These are phyloP conservation scores for Fagopyrum tataricum DNA, from an alignment of 148 eudicot species.

Conservation along the genomic window DNA sequence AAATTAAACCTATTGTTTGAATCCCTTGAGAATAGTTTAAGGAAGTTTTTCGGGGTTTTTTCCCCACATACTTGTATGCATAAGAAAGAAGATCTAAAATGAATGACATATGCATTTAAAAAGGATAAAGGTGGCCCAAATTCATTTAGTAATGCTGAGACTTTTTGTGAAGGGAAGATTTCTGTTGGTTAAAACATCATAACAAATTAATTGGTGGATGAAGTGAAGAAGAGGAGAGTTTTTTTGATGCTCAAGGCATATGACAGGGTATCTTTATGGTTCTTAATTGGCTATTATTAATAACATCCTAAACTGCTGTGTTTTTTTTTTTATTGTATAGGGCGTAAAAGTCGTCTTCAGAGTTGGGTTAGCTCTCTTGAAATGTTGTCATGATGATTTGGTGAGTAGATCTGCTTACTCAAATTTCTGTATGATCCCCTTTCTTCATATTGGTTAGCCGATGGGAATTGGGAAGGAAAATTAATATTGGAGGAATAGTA, in stretches of 20 bases:
- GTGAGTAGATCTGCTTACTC: constrained; percentile 31
- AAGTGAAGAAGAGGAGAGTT: neutral
- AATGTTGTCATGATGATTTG: constrained; percentile 85
- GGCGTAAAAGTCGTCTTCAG: constrained; percentile 91
- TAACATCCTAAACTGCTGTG: neutral
- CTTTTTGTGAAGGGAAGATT: neutral
- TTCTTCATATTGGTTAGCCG: neutral
- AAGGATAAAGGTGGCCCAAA: neutral
- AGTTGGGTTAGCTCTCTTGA: constrained; percentile 90
- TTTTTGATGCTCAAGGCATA: neutral
- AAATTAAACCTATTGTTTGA: neutral
- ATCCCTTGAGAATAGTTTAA: neutral
- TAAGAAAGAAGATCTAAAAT: neutral
- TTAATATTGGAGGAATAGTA: neutral
- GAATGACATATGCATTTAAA: neutral
- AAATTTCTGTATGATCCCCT: neutral
- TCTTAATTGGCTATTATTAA: neutral
- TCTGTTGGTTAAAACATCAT: neutral
- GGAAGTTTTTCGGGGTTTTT: neutral
- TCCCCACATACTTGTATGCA: neutral
- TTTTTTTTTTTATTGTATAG: constrained; percentile 28
- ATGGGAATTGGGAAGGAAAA: neutral
- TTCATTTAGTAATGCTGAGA: neutral
- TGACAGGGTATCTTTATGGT: neutral
- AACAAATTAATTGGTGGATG: neutral